These are phyloP conservation scores for Austropuccinia psidii DNA, from an alignment of 1,284 basidiomycete species.

Conservation along the genomic window DNA sequence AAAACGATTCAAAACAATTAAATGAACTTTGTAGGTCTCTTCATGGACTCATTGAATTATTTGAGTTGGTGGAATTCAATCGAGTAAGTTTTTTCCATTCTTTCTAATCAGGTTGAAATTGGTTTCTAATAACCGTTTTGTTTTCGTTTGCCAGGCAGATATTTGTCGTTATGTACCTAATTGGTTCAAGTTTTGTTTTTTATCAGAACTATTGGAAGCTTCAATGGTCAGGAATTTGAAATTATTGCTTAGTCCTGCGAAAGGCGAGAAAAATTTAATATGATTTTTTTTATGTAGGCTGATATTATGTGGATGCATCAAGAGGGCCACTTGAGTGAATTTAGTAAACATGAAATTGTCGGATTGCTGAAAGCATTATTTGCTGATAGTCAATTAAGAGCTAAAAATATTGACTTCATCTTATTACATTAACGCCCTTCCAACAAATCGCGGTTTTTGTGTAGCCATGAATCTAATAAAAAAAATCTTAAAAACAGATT, in stretches of 20 bases:
- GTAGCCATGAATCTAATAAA: no score
- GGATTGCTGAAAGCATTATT: conserved; percentile 78
- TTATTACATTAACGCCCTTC: neutral
- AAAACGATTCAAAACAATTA: conserved; percentile 73
- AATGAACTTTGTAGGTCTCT: conserved; percentile 72
- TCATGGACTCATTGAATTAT: conserved; percentile 61
- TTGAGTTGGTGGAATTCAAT: conserved; percentile 63
- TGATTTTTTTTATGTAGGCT: conserved; percentile 41
- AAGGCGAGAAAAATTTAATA: neutral
- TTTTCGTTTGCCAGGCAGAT: conserved; percentile 12
- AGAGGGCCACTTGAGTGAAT: conserved; percentile 83
- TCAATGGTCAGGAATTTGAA: conserved; percentile 24
- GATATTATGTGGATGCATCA: conserved; percentile 91
- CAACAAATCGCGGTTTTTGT: no score
- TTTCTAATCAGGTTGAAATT: neutral
- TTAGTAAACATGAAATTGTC: conserved; percentile 71
- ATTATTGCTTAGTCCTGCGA: neutral
- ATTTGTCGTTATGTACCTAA: conserved; percentile 58
- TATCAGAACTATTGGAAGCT: conserved; percentile 75
- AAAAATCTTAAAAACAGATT: no score
- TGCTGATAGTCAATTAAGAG: conserved; percentile 73
- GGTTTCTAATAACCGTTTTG: neutral
- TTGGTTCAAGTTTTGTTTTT: conserved; percentile 92
- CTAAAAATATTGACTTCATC: conserved; percentile 68
- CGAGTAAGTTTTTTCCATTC: conserved; percentile 41